Conservation (phyloP, 805 yeast species). For the Hanseniaspora hatyaiensis region DNA sequence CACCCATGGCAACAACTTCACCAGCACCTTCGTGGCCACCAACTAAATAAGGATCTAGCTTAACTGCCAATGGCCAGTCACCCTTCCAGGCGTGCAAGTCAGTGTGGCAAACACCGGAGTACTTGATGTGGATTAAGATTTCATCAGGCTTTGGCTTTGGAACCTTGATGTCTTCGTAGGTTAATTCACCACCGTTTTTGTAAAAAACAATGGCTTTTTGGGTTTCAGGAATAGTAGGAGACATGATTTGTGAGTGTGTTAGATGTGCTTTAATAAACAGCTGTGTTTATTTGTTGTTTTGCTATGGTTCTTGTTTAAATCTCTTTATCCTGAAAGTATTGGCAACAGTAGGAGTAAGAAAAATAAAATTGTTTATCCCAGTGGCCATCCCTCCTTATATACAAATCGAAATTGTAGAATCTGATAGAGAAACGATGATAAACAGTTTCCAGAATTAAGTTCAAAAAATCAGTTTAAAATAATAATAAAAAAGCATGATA, state of each 20-base stretch:
- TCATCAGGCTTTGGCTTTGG: slow-evolving; percentile 70
- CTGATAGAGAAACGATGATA: too few relatives aligned
- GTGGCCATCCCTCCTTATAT: too few relatives aligned
- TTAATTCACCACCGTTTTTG: slow-evolving; percentile 40
- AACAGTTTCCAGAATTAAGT: too few relatives aligned
- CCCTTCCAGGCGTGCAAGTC: slow-evolving; percentile 92
- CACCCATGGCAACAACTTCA: slow-evolving; percentile 53
- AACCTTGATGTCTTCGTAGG: slow-evolving; percentile 64
- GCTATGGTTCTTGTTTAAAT: background rate
- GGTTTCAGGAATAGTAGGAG: slow-evolving; percentile 33
- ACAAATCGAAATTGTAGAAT: too few relatives aligned
- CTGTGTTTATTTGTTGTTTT: background rate
- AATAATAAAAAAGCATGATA: too few relatives aligned
- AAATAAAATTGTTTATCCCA: too few relatives aligned
- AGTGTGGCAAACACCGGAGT: slow-evolving; percentile 89
- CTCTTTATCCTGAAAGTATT: too few relatives aligned
- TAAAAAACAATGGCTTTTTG: slow-evolving; percentile 46
- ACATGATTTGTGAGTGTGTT: too few relatives aligned
- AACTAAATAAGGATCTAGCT: slow-evolving; percentile 42
- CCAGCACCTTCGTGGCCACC: slow-evolving; percentile 73
- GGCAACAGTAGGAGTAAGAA: too few relatives aligned
- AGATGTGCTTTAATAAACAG: too few relatives aligned
- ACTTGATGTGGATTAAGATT: slow-evolving; percentile 67
- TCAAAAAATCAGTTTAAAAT: too few relatives aligned
- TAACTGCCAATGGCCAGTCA: slow-evolving; percentile 68